These are phyloP conservation scores for Cryptosporidium ubiquitum DNA, from an alignment of 169 alveolate genomes.

Conservation along the genomic window DNA sequence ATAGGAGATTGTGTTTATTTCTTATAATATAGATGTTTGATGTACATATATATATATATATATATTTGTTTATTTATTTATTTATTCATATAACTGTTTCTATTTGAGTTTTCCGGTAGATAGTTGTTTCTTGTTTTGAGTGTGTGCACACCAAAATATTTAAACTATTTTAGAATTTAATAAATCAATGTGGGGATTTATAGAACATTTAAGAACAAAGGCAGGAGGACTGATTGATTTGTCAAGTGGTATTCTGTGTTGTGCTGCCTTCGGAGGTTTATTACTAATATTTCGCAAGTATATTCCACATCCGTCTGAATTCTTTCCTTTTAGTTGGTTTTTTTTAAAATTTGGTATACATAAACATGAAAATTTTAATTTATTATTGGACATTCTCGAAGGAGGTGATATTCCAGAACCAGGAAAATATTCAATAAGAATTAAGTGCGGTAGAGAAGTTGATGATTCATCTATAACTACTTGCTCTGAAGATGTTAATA, in stretches of 20 bases:
- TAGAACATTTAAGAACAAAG: slow-evolving; percentile 21
- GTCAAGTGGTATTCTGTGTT: slow-evolving; percentile 40
- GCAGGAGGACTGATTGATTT: slow-evolving; percentile 35
- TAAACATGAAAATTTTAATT: slow-evolving; percentile 53
- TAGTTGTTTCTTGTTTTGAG: neutral
- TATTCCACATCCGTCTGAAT: slow-evolving; percentile 68
- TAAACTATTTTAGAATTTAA: neutral
- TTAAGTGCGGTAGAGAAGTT: slow-evolving; percentile 44
- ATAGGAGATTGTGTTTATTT: slow-evolving; percentile 29
- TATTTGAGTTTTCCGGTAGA: neutral
- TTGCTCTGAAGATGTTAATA: neutral
- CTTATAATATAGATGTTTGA: neutral
- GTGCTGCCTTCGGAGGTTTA: slow-evolving; percentile 65
- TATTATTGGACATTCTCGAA: slow-evolving; percentile 44
- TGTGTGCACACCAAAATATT: slow-evolving; percentile 58
- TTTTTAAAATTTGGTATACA: slow-evolving; percentile 49
- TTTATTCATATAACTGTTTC: neutral
- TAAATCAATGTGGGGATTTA: slow-evolving; percentile 41
- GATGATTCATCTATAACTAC: slow-evolving; percentile 11
- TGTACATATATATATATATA: too few species aligned
- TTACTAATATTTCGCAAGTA: slow-evolving; percentile 31
- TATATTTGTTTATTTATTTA: neutral
- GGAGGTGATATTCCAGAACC: slow-evolving; percentile 14
- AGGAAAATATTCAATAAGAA: slow-evolving; percentile 56
- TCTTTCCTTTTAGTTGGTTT: slow-evolving; percentile 58